A percentile compares a stretch with the other conserved stretches of the same genome.
Evolutionary conservation across 176 grass and related monocot genomes (phyloP).

Genomic region (Eleusine indica): DNA sequence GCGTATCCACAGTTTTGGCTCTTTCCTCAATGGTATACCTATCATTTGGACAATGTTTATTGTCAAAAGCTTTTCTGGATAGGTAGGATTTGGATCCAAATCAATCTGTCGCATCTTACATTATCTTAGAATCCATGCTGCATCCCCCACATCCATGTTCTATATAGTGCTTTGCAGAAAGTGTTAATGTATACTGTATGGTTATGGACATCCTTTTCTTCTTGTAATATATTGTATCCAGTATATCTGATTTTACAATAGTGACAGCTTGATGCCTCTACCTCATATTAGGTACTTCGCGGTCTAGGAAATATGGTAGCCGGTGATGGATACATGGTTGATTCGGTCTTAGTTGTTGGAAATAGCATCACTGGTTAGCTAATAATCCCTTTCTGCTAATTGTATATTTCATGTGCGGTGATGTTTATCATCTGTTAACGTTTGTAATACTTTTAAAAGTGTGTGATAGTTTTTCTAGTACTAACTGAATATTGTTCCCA

Average conservation of each 20-base stretch:
- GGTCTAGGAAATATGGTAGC: constrained; percentile 94
- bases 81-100: not conserved
- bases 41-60: not conserved
- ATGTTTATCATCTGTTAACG: constrained; percentile 12
- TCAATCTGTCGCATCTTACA: not conserved
- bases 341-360: constrained; percentile 75
- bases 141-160: not conserved
- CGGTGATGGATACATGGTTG: constrained; percentile 72
- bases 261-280: constrained; percentile 35
- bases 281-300: constrained; percentile 77
- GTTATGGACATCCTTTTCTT: not conserved
- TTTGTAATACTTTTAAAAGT: not conserved
- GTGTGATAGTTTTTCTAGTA: constrained; percentile 18
- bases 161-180: not conserved
- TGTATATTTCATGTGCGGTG: constrained; percentile 15
- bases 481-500: constrained; percentile 53
- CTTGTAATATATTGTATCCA: not conserved
- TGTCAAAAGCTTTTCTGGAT: not conserved
- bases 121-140: not conserved
- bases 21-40: constrained; percentile 12
- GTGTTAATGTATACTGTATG: not conserved
- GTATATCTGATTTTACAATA: constrained; percentile 25
- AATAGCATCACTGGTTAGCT: constrained; percentile 72
- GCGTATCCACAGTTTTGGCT: not conserved
- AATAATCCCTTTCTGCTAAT: constrained; percentile 19